A percentile compares a stretch with the other conserved stretches of the same genome.
Evolutionary conservation across 768 basidiomycete species (phyloP).

Genomic region (Tulasnella sp.): DNA sequence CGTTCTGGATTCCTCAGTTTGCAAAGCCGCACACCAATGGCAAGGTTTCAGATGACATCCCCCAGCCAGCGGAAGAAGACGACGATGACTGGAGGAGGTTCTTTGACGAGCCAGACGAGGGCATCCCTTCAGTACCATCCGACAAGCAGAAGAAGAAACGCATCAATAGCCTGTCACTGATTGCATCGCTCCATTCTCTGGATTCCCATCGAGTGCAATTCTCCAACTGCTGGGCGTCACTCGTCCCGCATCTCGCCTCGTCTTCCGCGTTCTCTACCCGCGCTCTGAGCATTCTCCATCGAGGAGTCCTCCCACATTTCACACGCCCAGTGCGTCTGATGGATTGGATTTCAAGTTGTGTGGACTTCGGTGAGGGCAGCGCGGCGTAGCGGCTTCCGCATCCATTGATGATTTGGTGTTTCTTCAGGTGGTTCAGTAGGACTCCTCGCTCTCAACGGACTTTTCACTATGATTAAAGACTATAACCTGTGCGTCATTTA

Average conservation of each 20-base stretch:
- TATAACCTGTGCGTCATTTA: slow-evolving; percentile 72
- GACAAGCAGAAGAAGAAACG: slow-evolving; percentile 38
- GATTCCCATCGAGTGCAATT: slow-evolving; percentile 74
- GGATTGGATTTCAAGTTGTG: slow-evolving; percentile 84
- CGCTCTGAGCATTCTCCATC: slow-evolving; percentile 70
- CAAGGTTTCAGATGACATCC: background rate
- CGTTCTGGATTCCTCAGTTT: slow-evolving; percentile 64
- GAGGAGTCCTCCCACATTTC: slow-evolving; percentile 73
- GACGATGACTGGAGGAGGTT: slow-evolving; percentile 74
- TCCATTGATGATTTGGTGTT: background rate
- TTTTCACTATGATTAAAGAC: slow-evolving; percentile 84
- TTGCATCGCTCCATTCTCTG: slow-evolving; percentile 70
- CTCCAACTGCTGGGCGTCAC: slow-evolving; percentile 67
- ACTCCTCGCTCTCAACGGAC: slow-evolving; percentile 79
- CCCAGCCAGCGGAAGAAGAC: slow-evolving; percentile 32
- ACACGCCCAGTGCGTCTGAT: slow-evolving; percentile 72
- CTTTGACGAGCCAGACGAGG: slow-evolving; percentile 54
- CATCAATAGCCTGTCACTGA: slow-evolving; percentile 57
- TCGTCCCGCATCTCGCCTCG: slow-evolving; percentile 54
- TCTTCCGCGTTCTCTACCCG: slow-evolving; percentile 42
- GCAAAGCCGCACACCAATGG: slow-evolving; percentile 28
- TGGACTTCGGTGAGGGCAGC: slow-evolving; percentile 58
- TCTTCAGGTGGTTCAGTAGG: slow-evolving; percentile 69
- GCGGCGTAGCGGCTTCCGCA: background rate
- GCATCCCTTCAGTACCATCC: slow-evolving; percentile 31